Evolutionary conservation across 805 yeast genomes (phyloP), one percentile per base, ranked within the genome.

Genomic region (Nakazawaea populi): DNA sequence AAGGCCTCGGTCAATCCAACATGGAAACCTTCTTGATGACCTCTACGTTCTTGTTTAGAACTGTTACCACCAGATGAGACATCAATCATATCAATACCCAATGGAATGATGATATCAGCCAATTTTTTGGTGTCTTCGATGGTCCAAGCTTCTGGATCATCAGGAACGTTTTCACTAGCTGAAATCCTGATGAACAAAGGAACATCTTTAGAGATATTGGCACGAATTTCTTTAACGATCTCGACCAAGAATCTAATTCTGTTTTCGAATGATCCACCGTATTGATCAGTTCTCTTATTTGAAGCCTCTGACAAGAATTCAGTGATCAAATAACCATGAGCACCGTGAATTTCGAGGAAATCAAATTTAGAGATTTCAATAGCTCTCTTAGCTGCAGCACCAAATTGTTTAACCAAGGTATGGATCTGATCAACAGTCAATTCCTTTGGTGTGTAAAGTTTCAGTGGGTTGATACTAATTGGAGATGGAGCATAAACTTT

Each of bases 331-430:
- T 78, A 82, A 2, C 89, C 88, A 61, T 82, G 82, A 24, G 89
- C 89, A 38, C 71, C 71, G 62, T 84, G 88, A 47, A 84, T 68
- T 59, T 82, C 88, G 44, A 85, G 76, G 44, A 83, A 83, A 62
- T 85, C 88, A 47, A 78, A 73, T 1, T 83, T 81, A 6, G 80
- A 74, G 36, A 67, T 63, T 12, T 69, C 72, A 38, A 74, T 65
- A 1, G 87, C 79, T 54, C 73, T 71, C 52, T 69, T 66, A 1
- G 84, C 80, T 29, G 81, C 77, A 2, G 54, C 58, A 30, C 67
- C 74, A 59, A 75, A 80, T 4, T 65, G 64, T 27, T 68, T 56
- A 18, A 78, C 66, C n/a, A 79, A 48, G 0, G 60, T 59, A 34
- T 69, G 55, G 52, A 79, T 68, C 45, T 80, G 79, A 3, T 60